phyloP scores from a whole-genome alignment of 1,284 basidiomycete species.

The Wallemia hederae region DNA sequence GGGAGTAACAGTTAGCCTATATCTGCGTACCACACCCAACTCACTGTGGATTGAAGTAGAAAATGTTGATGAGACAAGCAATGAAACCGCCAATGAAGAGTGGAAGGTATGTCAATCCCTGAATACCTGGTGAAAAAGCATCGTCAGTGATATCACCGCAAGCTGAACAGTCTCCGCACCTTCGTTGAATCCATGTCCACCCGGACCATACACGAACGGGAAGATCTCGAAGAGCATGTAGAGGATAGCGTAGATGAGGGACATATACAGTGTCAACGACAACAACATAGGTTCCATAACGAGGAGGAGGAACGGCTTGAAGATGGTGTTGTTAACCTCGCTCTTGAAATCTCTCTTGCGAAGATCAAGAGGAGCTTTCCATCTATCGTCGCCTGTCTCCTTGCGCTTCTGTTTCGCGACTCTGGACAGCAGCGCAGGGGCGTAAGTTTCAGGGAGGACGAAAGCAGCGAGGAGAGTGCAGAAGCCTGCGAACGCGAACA shows the following conservation, averaged over 20 bases:
- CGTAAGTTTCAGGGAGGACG: slow-evolving; percentile 12
- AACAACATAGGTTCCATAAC: slow-evolving; percentile 48
- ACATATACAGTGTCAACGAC: slow-evolving; percentile 35
- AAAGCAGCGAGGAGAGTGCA: slow-evolving; percentile 9
- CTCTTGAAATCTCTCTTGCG: slow-evolving; percentile 11
- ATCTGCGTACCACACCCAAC: slow-evolving; percentile 3
- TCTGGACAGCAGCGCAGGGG: slow-evolving; percentile 9
- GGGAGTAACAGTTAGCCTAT: slow-evolving; percentile 5
- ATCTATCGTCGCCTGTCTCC: slow-evolving; percentile 12
- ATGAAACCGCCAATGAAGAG: slow-evolving; percentile 6
- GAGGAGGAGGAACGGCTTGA: slow-evolving; percentile 35
- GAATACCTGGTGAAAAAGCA: not conserved
- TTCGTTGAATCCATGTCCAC: slow-evolving; percentile 2
- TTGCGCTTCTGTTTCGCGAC: slow-evolving; percentile 13
- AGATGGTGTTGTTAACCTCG: slow-evolving; percentile 20
- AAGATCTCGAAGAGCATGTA: slow-evolving; percentile 3
- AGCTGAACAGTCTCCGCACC: slow-evolving; percentile 1
- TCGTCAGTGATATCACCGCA: not conserved
- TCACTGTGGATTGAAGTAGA: slow-evolving; percentile 5
- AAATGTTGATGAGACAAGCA: slow-evolving; percentile 1
- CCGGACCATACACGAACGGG: not conserved
- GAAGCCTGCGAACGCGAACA: slow-evolving; percentile 11
- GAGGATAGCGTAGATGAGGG: slow-evolving; percentile 2
- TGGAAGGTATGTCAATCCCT: not conserved
- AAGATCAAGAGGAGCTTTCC: slow-evolving; percentile 2